A percentile compares a stretch with the other conserved stretches of the same genome.
phyloP scores from a whole-genome alignment of 148 eudicot species.

The Persicaria tinctoria region DNA sequence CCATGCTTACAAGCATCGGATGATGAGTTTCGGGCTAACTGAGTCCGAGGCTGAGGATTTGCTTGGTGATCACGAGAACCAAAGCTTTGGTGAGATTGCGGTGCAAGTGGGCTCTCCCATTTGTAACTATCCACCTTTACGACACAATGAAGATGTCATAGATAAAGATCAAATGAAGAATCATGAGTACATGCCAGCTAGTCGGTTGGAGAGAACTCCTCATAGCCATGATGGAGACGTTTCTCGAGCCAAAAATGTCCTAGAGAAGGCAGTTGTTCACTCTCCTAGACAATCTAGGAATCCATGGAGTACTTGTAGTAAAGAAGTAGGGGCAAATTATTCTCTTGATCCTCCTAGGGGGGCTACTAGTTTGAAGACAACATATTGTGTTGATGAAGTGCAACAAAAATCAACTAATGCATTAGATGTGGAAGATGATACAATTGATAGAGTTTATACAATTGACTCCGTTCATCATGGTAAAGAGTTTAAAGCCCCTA shows the following conservation, averaged over 20 bases:
- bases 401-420: constrained; percentile 40
- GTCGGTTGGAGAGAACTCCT: constrained; percentile 54
- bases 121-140: constrained; percentile 63
- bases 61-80: constrained; percentile 24
- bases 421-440: constrained; percentile 62
- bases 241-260: constrained; percentile 28
- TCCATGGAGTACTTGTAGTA: constrained; percentile 29
- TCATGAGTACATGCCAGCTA: constrained; percentile 47
- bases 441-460: constrained; percentile 78
- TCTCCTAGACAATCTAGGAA: constrained; percentile 46
- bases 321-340: constrained; percentile 22
- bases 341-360: constrained; percentile 41
- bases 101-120: constrained; percentile 32
- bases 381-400: constrained; percentile 32
- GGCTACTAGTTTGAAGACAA: constrained; percentile 40
- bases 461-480: constrained; percentile 65
- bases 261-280: constrained; percentile 61
- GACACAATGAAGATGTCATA: constrained; percentile 39
- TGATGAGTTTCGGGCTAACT: constrained; percentile 75
- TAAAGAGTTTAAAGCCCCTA: constrained; percentile 41
- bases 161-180: constrained; percentile 52
- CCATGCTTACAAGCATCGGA: constrained; percentile 66
- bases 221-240: constrained; percentile 35
- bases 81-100: constrained; percentile 29
- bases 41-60: constrained; percentile 68